phyloP scores from a whole-genome alignment of 2,329 filamentous ascomycete genomes.

The Fusarium scirpi region DNA sequence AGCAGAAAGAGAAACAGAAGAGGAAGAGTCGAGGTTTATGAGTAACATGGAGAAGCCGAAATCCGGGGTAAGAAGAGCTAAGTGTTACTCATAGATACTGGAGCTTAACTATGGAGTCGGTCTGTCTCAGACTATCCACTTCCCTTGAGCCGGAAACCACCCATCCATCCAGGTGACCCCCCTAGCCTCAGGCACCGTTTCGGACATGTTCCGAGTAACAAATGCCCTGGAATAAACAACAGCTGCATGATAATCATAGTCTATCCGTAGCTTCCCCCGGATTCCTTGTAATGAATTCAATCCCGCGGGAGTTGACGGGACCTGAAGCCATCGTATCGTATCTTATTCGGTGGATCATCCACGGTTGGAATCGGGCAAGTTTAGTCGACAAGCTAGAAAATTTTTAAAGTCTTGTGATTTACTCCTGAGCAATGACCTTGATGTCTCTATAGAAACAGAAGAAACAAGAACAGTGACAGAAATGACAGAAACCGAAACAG shows the following conservation, averaged over 20 bases:
- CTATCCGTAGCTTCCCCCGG: neutral
- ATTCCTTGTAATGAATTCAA: neutral
- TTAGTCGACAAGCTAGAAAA: conserved; percentile 27
- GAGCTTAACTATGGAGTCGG: neutral
- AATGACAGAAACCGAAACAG: neutral
- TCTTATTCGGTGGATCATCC: conserved; percentile 3
- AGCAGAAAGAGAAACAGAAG: neutral
- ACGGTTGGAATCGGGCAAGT: conserved; percentile 11
- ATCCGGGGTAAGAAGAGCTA: conserved; percentile 27
- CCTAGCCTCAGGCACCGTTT: conserved; percentile 32
- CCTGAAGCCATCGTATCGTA: neutral
- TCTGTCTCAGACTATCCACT: neutral
- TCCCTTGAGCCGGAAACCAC: neutral
- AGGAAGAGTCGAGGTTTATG: conserved; percentile 13
- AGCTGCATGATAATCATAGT: neutral
- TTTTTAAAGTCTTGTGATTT: conserved; percentile 24
- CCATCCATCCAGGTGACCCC: neutral
- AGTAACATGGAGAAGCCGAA: conserved; percentile 29
- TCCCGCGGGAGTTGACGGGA: conserved; percentile 15
- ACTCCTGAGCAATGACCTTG: conserved; percentile 1
- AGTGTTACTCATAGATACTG: conserved; percentile 35
- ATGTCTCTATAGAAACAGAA: neutral
- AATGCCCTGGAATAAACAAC: neutral
- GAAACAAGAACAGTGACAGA: neutral
- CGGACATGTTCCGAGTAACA: conserved; percentile 18